A percentile compares a stretch with the other conserved stretches of the same genome.
phyloP scores from a whole-genome alignment of 495 filamentous ascomycete genomes.

The Lophium mytilinum region DNA sequence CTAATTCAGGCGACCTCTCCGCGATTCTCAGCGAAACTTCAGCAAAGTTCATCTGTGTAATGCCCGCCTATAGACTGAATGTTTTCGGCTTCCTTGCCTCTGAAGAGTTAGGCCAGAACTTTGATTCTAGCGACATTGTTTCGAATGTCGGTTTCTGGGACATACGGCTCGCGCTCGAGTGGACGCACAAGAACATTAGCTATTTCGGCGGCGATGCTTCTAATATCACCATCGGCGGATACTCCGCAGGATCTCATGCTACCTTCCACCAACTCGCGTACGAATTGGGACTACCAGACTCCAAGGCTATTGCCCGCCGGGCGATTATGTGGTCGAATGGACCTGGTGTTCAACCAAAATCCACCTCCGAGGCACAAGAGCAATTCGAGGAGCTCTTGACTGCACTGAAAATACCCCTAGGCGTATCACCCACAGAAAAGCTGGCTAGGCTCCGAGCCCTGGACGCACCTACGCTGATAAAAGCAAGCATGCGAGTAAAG shows the following conservation, averaged over 20 bases:
- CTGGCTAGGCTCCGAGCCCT: constrained; percentile 40
- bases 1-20: constrained; percentile 34
- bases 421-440: constrained; percentile 37
- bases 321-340: constrained; percentile 50
- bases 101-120: constrained; percentile 23
- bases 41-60: constrained; percentile 30
- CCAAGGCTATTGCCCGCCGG: constrained; percentile 38
- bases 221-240: constrained; percentile 36
- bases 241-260: constrained; percentile 33
- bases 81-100: constrained; percentile 35
- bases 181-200: constrained; percentile 34
- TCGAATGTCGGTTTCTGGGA: constrained; percentile 38
- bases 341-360: constrained; percentile 47
- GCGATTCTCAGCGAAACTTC: constrained; percentile 29
- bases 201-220: constrained; percentile 32
- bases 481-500: constrained; percentile 33
- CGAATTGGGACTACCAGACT: constrained; percentile 41
- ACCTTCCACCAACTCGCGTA: constrained; percentile 51
- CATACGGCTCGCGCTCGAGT: constrained; percentile 34
- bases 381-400: constrained; percentile 50
- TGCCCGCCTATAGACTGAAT: constrained; percentile 36
- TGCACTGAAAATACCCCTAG: constrained; percentile 39
- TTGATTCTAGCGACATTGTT: constrained; percentile 11
- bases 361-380: constrained; percentile 38
- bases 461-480: constrained; percentile 35